Percentiles rank a stretch among this genome's conserved stretches.
Evolutionary conservation across 2,329 filamentous ascomycete species (phyloP).

Genomic region (Salinomyces thailandicus): DNA sequence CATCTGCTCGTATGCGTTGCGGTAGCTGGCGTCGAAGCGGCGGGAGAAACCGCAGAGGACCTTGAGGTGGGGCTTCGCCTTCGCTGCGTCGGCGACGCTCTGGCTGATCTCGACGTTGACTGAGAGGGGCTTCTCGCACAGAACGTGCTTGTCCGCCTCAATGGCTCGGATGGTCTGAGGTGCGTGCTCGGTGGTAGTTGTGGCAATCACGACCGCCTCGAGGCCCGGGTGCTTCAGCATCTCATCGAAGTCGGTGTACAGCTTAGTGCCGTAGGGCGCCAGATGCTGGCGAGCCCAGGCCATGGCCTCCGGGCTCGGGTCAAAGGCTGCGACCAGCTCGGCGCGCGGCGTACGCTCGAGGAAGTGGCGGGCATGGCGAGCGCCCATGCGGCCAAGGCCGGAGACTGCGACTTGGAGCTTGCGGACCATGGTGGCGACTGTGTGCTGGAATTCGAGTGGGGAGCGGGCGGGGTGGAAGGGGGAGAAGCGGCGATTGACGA

Average conservation of each 20-base stretch:
- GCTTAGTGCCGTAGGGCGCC: constrained; percentile 40
- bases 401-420: constrained; percentile 36
- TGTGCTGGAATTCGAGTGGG: background rate
- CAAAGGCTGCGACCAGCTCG: constrained; percentile 39
- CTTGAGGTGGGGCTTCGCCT: constrained; percentile 48
- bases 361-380: constrained; percentile 39
- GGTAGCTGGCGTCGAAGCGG: constrained; percentile 57
- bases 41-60: constrained; percentile 58
- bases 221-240: constrained; percentile 47
- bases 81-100: constrained; percentile 48
- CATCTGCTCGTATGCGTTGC: constrained; percentile 46
- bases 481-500: background rate
- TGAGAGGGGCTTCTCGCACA: constrained; percentile 47
- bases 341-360: constrained; percentile 36
- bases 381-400: constrained; percentile 42
- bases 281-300: constrained; percentile 43
- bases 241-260: constrained; percentile 46
- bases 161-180: constrained; percentile 49
- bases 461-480: background rate
- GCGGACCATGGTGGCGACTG: constrained; percentile 19
- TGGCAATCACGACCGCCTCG: constrained; percentile 46
- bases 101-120: constrained; percentile 51
- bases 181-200: constrained; percentile 46
- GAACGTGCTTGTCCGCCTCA: constrained; percentile 43
- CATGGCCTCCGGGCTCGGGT: constrained; percentile 32